phyloP scores from a whole-genome alignment of 257 asterid species.

The Coffea eugenioides region DNA sequence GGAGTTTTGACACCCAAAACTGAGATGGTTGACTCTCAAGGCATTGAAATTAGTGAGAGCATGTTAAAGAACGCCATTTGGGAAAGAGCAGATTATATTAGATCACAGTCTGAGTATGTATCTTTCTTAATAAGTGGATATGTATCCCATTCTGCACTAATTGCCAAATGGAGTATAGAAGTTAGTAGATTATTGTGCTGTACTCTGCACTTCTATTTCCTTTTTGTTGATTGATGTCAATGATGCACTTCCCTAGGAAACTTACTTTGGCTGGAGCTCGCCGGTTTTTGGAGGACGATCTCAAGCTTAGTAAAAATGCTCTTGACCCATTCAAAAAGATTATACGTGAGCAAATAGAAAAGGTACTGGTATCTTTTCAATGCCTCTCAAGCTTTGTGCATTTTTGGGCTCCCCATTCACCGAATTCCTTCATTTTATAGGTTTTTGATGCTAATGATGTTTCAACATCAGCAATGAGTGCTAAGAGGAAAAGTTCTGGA shows the following conservation, averaged over 20 bases:
- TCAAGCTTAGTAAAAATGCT: constrained; percentile 59
- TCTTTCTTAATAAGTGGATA: constrained; percentile 13
- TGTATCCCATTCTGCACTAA: not conserved
- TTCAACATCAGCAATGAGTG: constrained; percentile 37
- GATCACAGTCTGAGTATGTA: constrained; percentile 68
- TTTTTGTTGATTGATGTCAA: constrained; percentile 15
- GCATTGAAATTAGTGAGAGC: constrained; percentile 47
- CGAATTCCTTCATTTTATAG: constrained; percentile 31
- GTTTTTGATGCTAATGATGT: constrained; percentile 45
- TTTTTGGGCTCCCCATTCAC: constrained; percentile 9
- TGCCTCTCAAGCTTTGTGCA: not conserved
- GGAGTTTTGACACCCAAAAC: constrained; percentile 61
- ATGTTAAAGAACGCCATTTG: constrained; percentile 63
- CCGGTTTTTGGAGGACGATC: constrained; percentile 83
- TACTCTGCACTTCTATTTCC: not conserved
- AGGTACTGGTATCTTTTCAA: constrained; percentile 41
- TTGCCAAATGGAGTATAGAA: constrained; percentile 5
- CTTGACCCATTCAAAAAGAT: constrained; percentile 80
- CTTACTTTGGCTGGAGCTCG: constrained; percentile 77
- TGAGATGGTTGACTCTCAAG: constrained; percentile 42
- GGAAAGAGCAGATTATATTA: constrained; percentile 71
- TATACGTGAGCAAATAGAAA: constrained; percentile 56
- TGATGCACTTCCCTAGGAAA: constrained; percentile 43
- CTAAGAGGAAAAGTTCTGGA: constrained; percentile 43
- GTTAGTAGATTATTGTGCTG: not conserved